A percentile compares a stretch with the other conserved stretches of the same genome.
phyloP scores from a whole-genome alignment of 1,139 yeast genomes.

The Saccharomyces pastorianus region DNA sequence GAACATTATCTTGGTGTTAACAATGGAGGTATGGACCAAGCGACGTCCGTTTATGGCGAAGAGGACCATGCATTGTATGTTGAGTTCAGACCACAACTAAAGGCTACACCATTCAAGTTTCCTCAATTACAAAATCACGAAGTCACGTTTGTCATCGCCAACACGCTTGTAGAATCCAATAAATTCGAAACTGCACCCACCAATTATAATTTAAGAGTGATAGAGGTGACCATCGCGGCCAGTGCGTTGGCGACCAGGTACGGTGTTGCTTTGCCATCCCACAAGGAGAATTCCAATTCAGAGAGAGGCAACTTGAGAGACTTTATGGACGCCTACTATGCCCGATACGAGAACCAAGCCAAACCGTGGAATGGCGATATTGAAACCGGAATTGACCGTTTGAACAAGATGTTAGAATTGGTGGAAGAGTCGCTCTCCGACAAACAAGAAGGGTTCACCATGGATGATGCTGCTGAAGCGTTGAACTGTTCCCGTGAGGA shows the following conservation, averaged over 20 bases:
- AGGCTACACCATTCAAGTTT: slow-evolving; percentile 47
- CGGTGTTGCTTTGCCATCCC: slow-evolving; percentile 34
- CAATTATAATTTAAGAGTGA: slow-evolving; percentile 63
- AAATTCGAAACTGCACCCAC: slow-evolving; percentile 65
- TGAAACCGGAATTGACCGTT: slow-evolving; percentile 37
- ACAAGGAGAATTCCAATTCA: slow-evolving; percentile 44
- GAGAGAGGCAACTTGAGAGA: slow-evolving; percentile 57
- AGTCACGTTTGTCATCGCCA: slow-evolving; percentile 53
- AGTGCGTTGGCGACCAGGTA: slow-evolving; percentile 46
- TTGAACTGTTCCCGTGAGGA: slow-evolving; percentile 40
- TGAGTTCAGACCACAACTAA: slow-evolving; percentile 51
- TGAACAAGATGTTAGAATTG: slow-evolving; percentile 37
- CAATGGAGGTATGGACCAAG: slow-evolving; percentile 78
- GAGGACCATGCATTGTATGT: slow-evolving; percentile 50
- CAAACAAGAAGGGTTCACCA: slow-evolving; percentile 42
- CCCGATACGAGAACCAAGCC: slow-evolving; percentile 28
- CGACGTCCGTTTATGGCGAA: slow-evolving; percentile 61
- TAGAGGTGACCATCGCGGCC: slow-evolving; percentile 59
- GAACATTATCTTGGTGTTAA: slow-evolving; percentile 73
- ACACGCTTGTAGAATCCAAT: slow-evolving; percentile 54
- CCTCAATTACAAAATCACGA: slow-evolving; percentile 40
- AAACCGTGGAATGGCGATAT: slow-evolving; percentile 42
- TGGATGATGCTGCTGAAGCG: slow-evolving; percentile 41
- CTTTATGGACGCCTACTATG: slow-evolving; percentile 46
- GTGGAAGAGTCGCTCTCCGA: slow-evolving; percentile 37